A percentile compares a stretch with the other conserved stretches of the same genome.
phyloP scores from a whole-genome alignment of 108 stramenopile species.

The Nitzschia palea region DNA sequence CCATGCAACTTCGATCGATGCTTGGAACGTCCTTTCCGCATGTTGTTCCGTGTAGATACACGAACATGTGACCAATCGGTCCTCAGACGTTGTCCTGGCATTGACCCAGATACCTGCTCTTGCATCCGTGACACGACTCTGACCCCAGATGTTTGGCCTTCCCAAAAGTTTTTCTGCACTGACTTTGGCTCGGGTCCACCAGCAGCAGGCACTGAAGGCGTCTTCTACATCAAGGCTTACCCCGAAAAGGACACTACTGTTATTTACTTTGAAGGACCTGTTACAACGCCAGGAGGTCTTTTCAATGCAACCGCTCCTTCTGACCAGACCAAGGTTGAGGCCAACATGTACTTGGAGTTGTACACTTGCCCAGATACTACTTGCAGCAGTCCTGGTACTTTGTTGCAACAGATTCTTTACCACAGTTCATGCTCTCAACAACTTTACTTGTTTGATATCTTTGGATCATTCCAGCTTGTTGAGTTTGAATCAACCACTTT shows the following conservation, averaged over 20 bases:
- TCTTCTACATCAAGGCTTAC: not conserved
- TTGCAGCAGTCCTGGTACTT: not conserved
- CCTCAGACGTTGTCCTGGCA: slow-evolving; percentile 10
- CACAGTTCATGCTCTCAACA: slow-evolving; percentile 40
- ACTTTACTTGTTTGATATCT: slow-evolving; percentile 26
- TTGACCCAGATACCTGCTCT: slow-evolving; percentile 12
- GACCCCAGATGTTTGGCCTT: slow-evolving; percentile 7
- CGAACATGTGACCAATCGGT: not conserved
- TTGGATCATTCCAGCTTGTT: slow-evolving; percentile 32
- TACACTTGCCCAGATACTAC: not conserved
- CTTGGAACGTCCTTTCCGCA: slow-evolving; percentile 13
- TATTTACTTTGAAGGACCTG: slow-evolving; percentile 11
- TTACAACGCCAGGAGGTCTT: not conserved
- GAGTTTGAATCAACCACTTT: slow-evolving; percentile 15
- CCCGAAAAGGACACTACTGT: not conserved
- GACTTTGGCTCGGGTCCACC: slow-evolving; percentile 5
- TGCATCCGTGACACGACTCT: slow-evolving; percentile 9
- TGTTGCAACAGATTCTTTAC: slow-evolving; percentile 20
- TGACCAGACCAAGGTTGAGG: not conserved
- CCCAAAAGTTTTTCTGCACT: slow-evolving; percentile 7
- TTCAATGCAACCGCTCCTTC: slow-evolving; percentile 12
- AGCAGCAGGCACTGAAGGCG: not conserved
- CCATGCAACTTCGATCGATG: slow-evolving; percentile 8
- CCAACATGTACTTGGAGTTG: slow-evolving; percentile 10
- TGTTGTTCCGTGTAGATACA: slow-evolving; percentile 4